These are phyloP conservation scores for Scenedesmus sp. DNA, from an alignment of 163 green algal species.

Conservation along the genomic window DNA sequence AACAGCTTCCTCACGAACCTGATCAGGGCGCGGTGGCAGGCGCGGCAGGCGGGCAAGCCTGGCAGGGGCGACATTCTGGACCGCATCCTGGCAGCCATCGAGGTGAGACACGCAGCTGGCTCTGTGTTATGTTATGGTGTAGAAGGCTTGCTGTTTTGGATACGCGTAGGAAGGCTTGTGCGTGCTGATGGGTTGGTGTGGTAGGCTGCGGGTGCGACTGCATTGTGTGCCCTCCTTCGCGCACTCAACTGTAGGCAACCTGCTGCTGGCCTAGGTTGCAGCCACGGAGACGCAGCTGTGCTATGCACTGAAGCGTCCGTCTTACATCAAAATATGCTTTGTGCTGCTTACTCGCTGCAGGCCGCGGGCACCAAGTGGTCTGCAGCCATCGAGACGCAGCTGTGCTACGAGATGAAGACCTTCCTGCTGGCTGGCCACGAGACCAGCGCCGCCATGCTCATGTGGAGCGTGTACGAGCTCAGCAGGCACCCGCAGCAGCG, in stretches of 20 bases:
- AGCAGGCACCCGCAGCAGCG: conserved; percentile 58
- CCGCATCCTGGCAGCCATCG: conserved; percentile 78
- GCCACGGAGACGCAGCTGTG: background rate
- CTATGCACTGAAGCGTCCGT: background rate
- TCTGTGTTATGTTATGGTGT: too few species aligned
- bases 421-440: conserved; percentile 98
- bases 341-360: conserved; percentile 27
- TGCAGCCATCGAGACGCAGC: conserved; percentile 82
- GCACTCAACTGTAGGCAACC: background rate
- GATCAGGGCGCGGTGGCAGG: conserved; percentile 70
- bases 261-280: background rate
- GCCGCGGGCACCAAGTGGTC: conserved; percentile 76
- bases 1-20: conserved; percentile 90
- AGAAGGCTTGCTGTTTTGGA: too few species aligned
- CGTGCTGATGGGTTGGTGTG: too few species aligned
- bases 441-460: conserved; percentile 95
- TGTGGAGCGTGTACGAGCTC: conserved; percentile 92
- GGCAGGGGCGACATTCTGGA: conserved; percentile 88
- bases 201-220: background rate
- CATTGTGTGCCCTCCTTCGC: background rate
- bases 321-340: background rate
- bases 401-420: conserved; percentile 98
- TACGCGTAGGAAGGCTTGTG: too few species aligned
- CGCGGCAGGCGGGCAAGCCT: conserved; percentile 31
- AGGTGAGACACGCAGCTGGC: conserved; percentile 55